A percentile compares a stretch with the other conserved stretches of the same genome.
Conservation (phyloP, 148 eudicot species). For the Nepenthes gracilis region DNA sequence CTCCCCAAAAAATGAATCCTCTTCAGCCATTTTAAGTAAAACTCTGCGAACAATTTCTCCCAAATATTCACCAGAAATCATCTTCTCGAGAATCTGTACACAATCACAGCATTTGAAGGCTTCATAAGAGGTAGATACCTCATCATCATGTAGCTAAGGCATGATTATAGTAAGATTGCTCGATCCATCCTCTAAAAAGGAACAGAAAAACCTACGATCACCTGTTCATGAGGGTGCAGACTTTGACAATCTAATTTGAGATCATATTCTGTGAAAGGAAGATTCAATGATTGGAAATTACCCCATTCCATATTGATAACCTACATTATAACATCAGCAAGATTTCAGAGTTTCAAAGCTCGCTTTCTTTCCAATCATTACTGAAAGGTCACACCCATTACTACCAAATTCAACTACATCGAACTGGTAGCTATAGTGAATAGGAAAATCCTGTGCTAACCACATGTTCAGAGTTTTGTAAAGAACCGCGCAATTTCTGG, state of each 20-base stretch:
- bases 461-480: constrained; percentile 41
- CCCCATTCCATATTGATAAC: constrained; percentile 96
- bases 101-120: neutral
- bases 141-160: too few relatives aligned
- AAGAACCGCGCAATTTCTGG: constrained; percentile 21
- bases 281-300: constrained; percentile 44
- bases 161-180: too few relatives aligned
- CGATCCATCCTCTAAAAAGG: too few relatives aligned
- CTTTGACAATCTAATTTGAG: constrained; percentile 41
- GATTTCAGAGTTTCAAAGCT: neutral
- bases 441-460: constrained; percentile 11
- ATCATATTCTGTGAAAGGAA: constrained; percentile 72
- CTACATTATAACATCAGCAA: constrained; percentile 16
- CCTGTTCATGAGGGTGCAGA: constrained; percentile 68
- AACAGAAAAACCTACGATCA: constrained; percentile 3
- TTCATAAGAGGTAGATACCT: neutral
- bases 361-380: neutral
- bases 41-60: constrained; percentile 80
- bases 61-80: constrained; percentile 83
- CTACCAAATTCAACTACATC: neutral
- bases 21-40: constrained; percentile 50
- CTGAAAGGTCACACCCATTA: neutral
- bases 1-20: constrained; percentile 69
- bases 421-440: neutral
- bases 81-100: constrained; percentile 67